Conservation (phyloP, 2,329 filamentous ascomycete genomes). For the Ophiognomonia clavigignenti-juglandacearum region DNA sequence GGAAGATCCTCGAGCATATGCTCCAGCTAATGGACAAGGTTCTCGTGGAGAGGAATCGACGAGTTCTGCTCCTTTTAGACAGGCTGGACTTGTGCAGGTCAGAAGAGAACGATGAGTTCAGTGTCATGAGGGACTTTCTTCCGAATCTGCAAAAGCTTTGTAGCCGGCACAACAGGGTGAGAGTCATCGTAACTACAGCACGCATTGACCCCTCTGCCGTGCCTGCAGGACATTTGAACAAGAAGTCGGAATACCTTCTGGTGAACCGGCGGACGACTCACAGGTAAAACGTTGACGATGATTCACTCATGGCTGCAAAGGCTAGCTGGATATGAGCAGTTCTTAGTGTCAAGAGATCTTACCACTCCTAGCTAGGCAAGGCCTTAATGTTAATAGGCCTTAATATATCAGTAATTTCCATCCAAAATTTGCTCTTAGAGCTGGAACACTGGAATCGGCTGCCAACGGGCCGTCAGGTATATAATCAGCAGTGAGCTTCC, state of each 20-base stretch:
- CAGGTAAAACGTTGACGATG: too few species aligned
- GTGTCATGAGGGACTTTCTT: not conserved
- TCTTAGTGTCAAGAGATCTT: too few species aligned
- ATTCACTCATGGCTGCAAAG: too few species aligned
- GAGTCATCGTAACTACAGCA: not conserved
- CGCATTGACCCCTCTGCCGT: not conserved
- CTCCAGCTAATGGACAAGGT: not conserved
- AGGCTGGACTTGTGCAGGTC: constrained; percentile 1
- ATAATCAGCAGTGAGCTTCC: too few species aligned
- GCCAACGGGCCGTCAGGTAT: too few species aligned
- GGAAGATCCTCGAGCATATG: not conserved
- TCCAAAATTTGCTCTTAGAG: too few species aligned
- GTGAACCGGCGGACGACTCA: not conserved
- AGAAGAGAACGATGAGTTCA: constrained; percentile 1
- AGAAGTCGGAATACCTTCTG: not conserved
- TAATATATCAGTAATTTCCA: too few species aligned
- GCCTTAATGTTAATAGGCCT: too few species aligned
- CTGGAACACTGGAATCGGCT: too few species aligned
- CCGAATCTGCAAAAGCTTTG: not conserved
- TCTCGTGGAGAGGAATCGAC: not conserved
- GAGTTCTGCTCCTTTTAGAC: not conserved
- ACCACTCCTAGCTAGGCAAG: too few species aligned
- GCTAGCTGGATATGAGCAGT: too few species aligned
- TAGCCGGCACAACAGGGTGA: not conserved
- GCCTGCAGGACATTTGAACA: not conserved